Conservation (phyloP, 2,329 filamentous ascomycete species). For the Cercospora beticola region DNA sequence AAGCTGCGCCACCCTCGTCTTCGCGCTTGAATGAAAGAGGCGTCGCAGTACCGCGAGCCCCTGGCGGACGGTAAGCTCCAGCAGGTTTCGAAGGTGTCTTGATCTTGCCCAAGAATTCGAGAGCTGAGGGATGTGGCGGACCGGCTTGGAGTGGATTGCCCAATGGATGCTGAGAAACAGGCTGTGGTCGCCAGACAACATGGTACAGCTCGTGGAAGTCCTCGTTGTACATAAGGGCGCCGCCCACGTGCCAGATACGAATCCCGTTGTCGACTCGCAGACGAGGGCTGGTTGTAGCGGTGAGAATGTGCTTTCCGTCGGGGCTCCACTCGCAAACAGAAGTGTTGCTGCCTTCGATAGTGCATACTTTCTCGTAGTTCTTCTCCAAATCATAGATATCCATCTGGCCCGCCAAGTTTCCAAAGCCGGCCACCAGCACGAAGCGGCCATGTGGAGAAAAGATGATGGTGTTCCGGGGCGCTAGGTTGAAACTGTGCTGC, state of each 20-base stretch:
- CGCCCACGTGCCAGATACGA: constrained; percentile 89
- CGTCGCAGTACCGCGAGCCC: constrained; percentile 82
- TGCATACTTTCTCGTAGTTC: constrained; percentile 87
- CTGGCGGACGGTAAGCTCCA: constrained; percentile 94
- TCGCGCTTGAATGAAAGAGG: constrained; percentile 96
- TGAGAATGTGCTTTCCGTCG: constrained; percentile 92
- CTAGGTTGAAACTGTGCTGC: constrained; percentile 81
- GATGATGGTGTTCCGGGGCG: constrained; percentile 87
- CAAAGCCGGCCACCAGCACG: constrained; percentile 91
- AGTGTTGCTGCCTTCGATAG: constrained; percentile 91
- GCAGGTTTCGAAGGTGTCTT: constrained; percentile 96
- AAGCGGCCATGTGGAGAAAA: constrained; percentile 95
- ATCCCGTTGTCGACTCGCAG: constrained; percentile 96
- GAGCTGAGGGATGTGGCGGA: constrained; percentile 76
- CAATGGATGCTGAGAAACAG: constrained; percentile 58
- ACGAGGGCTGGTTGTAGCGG: constrained; percentile 93
- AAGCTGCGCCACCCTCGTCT: constrained; percentile 90
- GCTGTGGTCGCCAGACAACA: constrained; percentile 77
- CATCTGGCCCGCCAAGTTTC: constrained; percentile 95
- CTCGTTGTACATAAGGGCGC: constrained; percentile 88
- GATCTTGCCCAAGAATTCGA: constrained; percentile 76
- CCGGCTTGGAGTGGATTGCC: constrained; percentile 72
- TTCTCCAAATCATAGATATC: constrained; percentile 96
- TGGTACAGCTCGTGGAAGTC: constrained; percentile 94
- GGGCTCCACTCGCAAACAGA: constrained; percentile 97